Base-by-base conservation (phyloP, 164 flowering plant genomes). In the Euptelea pleiosperma region DNA sequence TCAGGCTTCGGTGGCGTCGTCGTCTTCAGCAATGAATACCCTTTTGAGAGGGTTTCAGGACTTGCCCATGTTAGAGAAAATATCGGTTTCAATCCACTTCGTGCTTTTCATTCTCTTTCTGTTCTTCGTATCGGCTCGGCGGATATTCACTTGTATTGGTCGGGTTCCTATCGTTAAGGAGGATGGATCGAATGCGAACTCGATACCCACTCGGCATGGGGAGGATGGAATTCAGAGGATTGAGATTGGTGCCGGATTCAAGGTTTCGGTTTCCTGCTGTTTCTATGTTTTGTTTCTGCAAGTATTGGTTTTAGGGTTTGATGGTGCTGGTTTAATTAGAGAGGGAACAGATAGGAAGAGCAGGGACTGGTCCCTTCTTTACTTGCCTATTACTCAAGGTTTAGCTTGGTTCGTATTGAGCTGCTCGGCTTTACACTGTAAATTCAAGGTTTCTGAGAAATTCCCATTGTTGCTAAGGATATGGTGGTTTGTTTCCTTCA, bases 401-500 rank as follows among this genome's bases (percentile, higher is more conserved):
- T 71, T 88, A 67, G 82, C 91, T 73, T 94, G 99, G 99, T 75
- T 84, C 55, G 78, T 82, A 26, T 57, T 94, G 74, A 81, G 96
- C 73, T 75, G 82, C 58, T 78, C 70, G 7, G 79, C 79, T 60
- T 76, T 91, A 52, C 84, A 85, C 64, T 88, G 89, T 62, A 88
- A 89, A 68, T 81, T 77, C 67, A 88, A 80, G 76, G 70, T 35
- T 36, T 68, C 65, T 42, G 88, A 81, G 75, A 86, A 76, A 60
- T 86, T 82, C 68, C 93, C 95, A 26, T 55, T 79, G 51, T 65
- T 88, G 75, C 45, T 82, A 64, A 81, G 99, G 62, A 55, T 78
- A 22, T 94, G 99, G 99, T 94, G 99, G 99, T 41, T 74, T 40
- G 64, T 70, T n/a, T 86, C 91, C 2, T 91, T 87, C 58, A 10